Conservation (phyloP, 345 rosid genomes). For the Brassica incana region DNA sequence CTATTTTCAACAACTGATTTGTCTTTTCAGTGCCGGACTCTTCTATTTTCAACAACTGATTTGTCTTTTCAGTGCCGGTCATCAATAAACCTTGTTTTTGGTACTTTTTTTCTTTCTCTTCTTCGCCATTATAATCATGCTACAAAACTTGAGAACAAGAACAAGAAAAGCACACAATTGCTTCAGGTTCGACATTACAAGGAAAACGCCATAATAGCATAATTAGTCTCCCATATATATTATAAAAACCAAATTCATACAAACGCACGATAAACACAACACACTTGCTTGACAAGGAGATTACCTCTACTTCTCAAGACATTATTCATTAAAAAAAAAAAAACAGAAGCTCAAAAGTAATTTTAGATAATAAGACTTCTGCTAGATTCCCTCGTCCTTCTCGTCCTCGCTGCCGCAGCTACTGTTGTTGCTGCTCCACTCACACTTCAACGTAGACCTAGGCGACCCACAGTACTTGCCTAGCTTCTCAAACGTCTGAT, state of each 20-base stretch:
- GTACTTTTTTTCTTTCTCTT: too few relatives aligned
- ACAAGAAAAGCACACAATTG: too few relatives aligned
- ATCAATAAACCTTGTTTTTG: too few relatives aligned
- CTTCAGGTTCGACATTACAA: too few relatives aligned
- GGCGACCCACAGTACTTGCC: slow-evolving; percentile 39
- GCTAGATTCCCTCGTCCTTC: slow-evolving; percentile 45
- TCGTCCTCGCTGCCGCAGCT: slow-evolving; percentile 44
- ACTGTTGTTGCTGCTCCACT: slow-evolving; percentile 38
- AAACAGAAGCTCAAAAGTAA: slow-evolving; percentile 20
- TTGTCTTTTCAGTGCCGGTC: background rate
- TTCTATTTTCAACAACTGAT: background rate
- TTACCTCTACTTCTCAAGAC: slow-evolving; percentile 16
- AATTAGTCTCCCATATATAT: background rate
- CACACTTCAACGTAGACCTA: slow-evolving; percentile 41
- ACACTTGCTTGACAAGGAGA: slow-evolving; percentile 11
- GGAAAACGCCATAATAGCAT: background rate
- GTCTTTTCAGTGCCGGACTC: background rate
- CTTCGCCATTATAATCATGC: too few relatives aligned
- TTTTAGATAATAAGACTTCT: slow-evolving; percentile 12
- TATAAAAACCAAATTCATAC: background rate
- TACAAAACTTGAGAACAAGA: too few relatives aligned
- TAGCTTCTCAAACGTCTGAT: slow-evolving; percentile 39
- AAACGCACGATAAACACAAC: background rate
- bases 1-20: background rate
- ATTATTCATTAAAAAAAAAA: background rate